Percentiles rank a stretch among this genome's conserved stretches.
Evolutionary conservation across 2,329 filamentous ascomycete genomes (phyloP).

Genomic region (Penicillium sp.): DNA sequence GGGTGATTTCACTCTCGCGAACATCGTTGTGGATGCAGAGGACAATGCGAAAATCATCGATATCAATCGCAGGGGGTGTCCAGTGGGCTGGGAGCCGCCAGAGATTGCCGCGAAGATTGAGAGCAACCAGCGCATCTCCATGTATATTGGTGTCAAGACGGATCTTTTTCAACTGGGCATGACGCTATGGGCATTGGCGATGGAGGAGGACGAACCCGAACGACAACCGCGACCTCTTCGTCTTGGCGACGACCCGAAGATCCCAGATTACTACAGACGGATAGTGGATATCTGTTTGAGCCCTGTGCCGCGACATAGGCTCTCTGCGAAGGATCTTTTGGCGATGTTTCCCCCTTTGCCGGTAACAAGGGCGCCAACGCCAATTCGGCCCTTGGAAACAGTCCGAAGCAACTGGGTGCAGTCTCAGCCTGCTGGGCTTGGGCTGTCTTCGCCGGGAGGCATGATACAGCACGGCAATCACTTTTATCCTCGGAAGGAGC

Average conservation of each 20-base stretch:
- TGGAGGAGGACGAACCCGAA: conserved; percentile 86
- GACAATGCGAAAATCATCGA: conserved; percentile 95
- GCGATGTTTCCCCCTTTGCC: conserved; percentile 57
- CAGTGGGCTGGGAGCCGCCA: conserved; percentile 94
- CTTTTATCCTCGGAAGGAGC: conserved; percentile 8
- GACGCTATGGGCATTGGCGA: conserved; percentile 90
- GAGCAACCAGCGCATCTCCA: conserved; percentile 82
- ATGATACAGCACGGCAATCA: conserved; percentile 2
- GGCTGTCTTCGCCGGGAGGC: background rate
- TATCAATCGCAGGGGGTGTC: conserved; percentile 95
- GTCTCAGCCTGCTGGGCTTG: background rate
- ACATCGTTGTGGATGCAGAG: conserved; percentile 84
- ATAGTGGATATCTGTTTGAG: conserved; percentile 75
- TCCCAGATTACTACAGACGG: conserved; percentile 75
- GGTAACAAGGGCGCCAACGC: conserved; percentile 14
- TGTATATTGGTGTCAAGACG: conserved; percentile 98
- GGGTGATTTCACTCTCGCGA: conserved; percentile 94
- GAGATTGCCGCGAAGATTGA: conserved; percentile 83
- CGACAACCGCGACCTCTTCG: conserved; percentile 66
- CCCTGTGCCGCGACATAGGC: conserved; percentile 66
- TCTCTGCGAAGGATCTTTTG: conserved; percentile 70
- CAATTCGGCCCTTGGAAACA: conserved; percentile 8
- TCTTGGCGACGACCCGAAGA: conserved; percentile 51
- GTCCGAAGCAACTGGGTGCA: conserved; percentile 10
- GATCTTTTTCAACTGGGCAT: conserved; percentile 95